These are phyloP conservation scores for Cyclostephanos tholiformis DNA, from an alignment of 108 stramenopile species.

Conservation along the genomic window DNA sequence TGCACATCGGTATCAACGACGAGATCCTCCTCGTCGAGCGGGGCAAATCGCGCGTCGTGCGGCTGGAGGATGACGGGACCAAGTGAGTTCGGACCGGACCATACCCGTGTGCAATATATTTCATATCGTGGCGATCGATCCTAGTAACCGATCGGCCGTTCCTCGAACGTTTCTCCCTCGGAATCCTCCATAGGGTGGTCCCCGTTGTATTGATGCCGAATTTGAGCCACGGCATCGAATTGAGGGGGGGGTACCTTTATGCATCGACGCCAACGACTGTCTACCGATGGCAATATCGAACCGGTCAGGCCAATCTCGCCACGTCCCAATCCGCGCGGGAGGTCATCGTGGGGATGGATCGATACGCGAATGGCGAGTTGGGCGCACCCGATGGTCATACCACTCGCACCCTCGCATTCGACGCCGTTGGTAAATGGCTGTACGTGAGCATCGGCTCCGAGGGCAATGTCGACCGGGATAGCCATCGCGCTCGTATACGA, in stretches of 20 bases:
- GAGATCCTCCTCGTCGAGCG: slow-evolving; percentile 46
- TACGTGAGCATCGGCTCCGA: slow-evolving; percentile 70
- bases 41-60: slow-evolving; percentile 29
- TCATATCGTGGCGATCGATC: too few relatives aligned
- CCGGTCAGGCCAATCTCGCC: slow-evolving; percentile 12
- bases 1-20: slow-evolving; percentile 33
- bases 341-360: slow-evolving; percentile 51
- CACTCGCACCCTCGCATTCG: slow-evolving; percentile 73
- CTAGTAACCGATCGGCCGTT: too few relatives aligned
- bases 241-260: slow-evolving; percentile 58
- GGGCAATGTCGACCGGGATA: slow-evolving; percentile 60
- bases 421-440: slow-evolving; percentile 46
- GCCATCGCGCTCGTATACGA: slow-evolving; percentile 68
- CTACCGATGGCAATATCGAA: slow-evolving; percentile 59
- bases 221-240: slow-evolving; percentile 70
- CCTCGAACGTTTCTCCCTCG: neutral
- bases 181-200: neutral
- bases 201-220: slow-evolving; percentile 34
- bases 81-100: neutral
- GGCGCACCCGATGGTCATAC: slow-evolving; percentile 65
- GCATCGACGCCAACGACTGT: slow-evolving; percentile 63
- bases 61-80: slow-evolving; percentile 18
- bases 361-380: slow-evolving; percentile 50
- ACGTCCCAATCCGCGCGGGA: slow-evolving; percentile 16
- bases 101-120: too few relatives aligned